Evolutionary conservation across 225 moss, liverwort and hornwort species (phyloP).

Genomic region (Ulota crispa): DNA sequence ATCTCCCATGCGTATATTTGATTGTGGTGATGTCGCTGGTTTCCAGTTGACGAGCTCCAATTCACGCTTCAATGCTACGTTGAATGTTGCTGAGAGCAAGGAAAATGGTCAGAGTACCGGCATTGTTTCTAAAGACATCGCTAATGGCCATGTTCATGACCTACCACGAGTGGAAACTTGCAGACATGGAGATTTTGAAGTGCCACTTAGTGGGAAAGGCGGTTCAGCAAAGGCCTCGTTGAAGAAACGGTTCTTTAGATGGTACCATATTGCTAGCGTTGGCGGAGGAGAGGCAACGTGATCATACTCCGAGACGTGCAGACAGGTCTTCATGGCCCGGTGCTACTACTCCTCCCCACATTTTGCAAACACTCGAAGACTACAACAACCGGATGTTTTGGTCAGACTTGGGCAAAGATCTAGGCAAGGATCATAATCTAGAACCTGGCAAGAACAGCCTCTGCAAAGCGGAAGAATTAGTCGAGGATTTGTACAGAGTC

Average conservation of each 20-base stretch:
- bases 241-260: conserved; percentile 16
- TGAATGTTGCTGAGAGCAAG: conserved; percentile 11
- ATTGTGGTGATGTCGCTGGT: neutral
- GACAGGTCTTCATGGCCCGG: conserved; percentile 37
- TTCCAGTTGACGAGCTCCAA: conserved; percentile 1
- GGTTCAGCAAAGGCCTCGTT: conserved; percentile 2
- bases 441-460: conserved; percentile 21
- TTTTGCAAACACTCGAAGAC: conserved; percentile 34
- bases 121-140: neutral
- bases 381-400: conserved; percentile 46
- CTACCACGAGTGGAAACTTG: neutral
- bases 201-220: neutral
- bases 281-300: conserved; percentile 22
- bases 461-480: conserved; percentile 36
- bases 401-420: conserved; percentile 37
- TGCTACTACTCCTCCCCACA: conserved; percentile 7
- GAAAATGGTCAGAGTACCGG: neutral
- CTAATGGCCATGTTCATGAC: neutral
- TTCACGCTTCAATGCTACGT: conserved; percentile 15
- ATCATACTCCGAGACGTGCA: conserved; percentile 16
- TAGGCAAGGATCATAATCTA: neutral
- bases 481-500: conserved; percentile 46
- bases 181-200: conserved; percentile 6
- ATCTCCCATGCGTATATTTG: conserved; percentile 5
- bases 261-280: conserved; percentile 33